These are phyloP conservation scores for Globisporangium spinosum DNA, from an alignment of 352 stramenopile genomes.

Conservation along the genomic window DNA sequence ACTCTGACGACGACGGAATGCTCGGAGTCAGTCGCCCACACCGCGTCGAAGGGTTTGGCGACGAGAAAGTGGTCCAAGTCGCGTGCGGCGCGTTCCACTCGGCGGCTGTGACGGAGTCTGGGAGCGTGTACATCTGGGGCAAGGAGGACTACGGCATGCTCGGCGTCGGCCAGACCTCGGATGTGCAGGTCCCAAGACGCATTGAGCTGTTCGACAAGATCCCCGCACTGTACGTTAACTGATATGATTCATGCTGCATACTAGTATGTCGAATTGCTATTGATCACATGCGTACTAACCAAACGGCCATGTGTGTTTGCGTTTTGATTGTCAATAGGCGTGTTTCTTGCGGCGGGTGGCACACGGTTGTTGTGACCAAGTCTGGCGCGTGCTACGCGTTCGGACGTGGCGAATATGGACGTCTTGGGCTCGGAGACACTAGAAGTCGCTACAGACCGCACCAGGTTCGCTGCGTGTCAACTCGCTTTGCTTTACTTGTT, in stretches of 20 bases:
- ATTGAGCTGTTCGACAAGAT: conserved; percentile 69
- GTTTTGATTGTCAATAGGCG: conserved; percentile 28
- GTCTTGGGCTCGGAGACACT: conserved; percentile 82
- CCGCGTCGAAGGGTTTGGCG: conserved; percentile 58
- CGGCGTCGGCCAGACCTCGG: conserved; percentile 66
- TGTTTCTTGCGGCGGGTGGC: conserved; percentile 81
- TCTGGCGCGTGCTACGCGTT: conserved; percentile 74
- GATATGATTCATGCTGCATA: neutral
- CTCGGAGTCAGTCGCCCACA: conserved; percentile 55
- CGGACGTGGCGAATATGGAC: conserved; percentile 74
- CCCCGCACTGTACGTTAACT: conserved; percentile 48
- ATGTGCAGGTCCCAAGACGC: conserved; percentile 55
- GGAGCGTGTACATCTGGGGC: conserved; percentile 75
- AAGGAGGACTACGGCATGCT: conserved; percentile 90
- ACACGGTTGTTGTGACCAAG: conserved; percentile 77
- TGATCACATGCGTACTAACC: neutral
- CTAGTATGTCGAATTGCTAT: neutral
- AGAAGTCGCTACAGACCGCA: conserved; percentile 63
- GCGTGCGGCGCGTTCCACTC: conserved; percentile 82
- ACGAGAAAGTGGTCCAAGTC: conserved; percentile 75
- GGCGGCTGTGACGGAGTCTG: conserved; percentile 65
- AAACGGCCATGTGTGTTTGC: neutral
- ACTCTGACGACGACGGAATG: conserved; percentile 55
- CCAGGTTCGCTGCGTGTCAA: conserved; percentile 27
- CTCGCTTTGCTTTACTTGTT: neutral